Evolutionary conservation across 306 rosid genomes (phyloP), one percentile per base, ranked within the genome.

Genomic region (Castanea mollissima): DNA sequence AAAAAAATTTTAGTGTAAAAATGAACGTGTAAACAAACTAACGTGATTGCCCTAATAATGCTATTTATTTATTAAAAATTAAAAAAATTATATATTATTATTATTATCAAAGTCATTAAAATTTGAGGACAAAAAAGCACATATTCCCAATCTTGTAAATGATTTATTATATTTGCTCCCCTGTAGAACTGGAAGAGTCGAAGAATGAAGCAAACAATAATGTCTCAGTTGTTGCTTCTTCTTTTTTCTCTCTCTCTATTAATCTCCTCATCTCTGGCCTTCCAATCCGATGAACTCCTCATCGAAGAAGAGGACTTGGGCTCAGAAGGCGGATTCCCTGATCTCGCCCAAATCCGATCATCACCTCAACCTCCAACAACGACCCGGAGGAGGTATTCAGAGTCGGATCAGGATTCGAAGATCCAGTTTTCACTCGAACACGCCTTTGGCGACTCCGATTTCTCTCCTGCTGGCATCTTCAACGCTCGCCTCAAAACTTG

Each of bases 271-370:
- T 75, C 88, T 62, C 16, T 74, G 29, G 94, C 91, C 83, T 95
- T 95, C 75, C 96, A 93, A 80, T 95, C 99, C 56, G 99, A 95
- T 12, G 99, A 95, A 86, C 98, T 95, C 69, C 92, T 91, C 79
- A 52, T 86, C 27, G 99, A 95, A 83, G 98, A 95, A 81, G 98
- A 92, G 20, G 99, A 95, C 79, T 92, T 92, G 62, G 95, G 97
- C 25, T 85, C 88, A n/a, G 97, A 95, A 88, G 97, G 97, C 23
- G 98, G 92, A 19, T 25, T 68, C 62, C 85, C 80, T 74, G 89
- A 78, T 69, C 77, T 85, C 75, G 60, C 74, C 9, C 79, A 68
- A 55, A 79, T 80, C 1, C 79, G 80, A 49, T 75, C 88, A 51
- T 11, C 79, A 1, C 74, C 55, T 79, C 54, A 0, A 3, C 80